Evolutionary conservation across 768 basidiomycete species (phyloP).

Genomic region (Naganishia kalamii): DNA sequence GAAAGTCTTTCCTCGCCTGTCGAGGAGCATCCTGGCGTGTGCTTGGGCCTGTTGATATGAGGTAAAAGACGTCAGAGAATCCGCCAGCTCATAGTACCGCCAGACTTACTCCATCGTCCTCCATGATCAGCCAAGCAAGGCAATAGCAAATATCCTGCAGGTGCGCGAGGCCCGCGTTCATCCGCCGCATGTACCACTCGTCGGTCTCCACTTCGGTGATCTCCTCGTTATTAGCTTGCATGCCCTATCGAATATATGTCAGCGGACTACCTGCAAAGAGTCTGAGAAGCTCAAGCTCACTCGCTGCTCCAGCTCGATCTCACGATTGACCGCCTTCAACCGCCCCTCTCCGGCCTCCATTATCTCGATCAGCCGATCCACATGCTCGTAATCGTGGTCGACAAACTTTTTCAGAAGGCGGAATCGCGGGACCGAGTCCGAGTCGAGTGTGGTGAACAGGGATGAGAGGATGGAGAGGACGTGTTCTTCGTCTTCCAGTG

Average conservation of each 20-base stretch:
- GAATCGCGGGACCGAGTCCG: conserved; percentile 73
- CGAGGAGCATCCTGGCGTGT: conserved; percentile 70
- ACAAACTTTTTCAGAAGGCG: conserved; percentile 89
- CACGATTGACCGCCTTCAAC: conserved; percentile 58
- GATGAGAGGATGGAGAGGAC: conserved; percentile 86
- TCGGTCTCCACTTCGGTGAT: conserved; percentile 62
- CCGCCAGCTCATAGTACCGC: conserved; percentile 18
- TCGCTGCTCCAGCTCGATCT: conserved; percentile 65
- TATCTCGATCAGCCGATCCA: conserved; percentile 84
- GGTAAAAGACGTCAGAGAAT: background rate
- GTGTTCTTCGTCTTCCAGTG: conserved; percentile 72
- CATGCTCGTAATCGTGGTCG: conserved; percentile 84
- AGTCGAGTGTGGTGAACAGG: conserved; percentile 78
- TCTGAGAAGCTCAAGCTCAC: conserved; percentile 33
- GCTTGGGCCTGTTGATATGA: conserved; percentile 58
- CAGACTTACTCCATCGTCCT: conserved; percentile 83
- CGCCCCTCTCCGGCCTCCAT: conserved; percentile 63
- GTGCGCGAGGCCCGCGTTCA: conserved; percentile 81
- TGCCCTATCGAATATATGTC: conserved; percentile 49
- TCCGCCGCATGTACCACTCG: conserved; percentile 71
- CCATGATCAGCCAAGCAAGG: conserved; percentile 90
- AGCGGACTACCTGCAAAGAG: background rate
- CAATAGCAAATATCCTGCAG: conserved; percentile 91
- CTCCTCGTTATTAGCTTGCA: conserved; percentile 57
- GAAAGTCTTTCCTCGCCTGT: conserved; percentile 64